A percentile compares a stretch with the other conserved stretches of the same genome.
phyloP scores from a whole-genome alignment of 768 basidiomycete species.

The Leucosporidium scottii region DNA sequence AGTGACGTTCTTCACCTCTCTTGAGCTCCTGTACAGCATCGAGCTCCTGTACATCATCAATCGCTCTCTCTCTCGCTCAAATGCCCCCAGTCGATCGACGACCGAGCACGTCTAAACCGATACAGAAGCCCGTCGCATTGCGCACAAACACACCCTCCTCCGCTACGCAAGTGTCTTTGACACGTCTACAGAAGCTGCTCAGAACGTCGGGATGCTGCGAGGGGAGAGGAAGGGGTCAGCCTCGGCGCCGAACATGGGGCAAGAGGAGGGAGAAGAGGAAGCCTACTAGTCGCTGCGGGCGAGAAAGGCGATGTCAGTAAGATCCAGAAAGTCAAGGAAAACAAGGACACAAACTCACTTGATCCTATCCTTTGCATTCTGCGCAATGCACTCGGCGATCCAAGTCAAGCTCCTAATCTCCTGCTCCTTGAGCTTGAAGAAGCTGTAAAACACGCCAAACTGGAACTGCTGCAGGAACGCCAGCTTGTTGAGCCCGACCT shows the following conservation, averaged over 20 bases:
- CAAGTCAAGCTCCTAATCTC: slow-evolving; percentile 47
- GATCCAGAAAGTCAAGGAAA: neutral
- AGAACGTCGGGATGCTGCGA: slow-evolving; percentile 27
- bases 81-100: too few relatives aligned
- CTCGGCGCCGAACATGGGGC: neutral
- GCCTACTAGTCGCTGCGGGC: slow-evolving; percentile 17
- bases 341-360: neutral
- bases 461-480: slow-evolving; percentile 97
- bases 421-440: slow-evolving; percentile 56
- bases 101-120: too few relatives aligned
- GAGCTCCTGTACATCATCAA: too few relatives aligned
- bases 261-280: neutral
- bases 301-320: neutral
- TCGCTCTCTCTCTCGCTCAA: too few relatives aligned
- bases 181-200: neutral
- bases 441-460: slow-evolving; percentile 71
- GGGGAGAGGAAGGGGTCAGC: too few relatives aligned
- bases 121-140: too few relatives aligned
- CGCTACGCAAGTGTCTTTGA: too few relatives aligned
- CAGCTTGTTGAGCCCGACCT: slow-evolving; percentile 88
- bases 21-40: too few relatives aligned
- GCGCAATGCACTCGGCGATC: slow-evolving; percentile 79
- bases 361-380: slow-evolving; percentile 62
- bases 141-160: too few relatives aligned
- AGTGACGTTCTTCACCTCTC: too few relatives aligned